These are phyloP conservation scores for Pseudogymnoascus sp. DNA, from an alignment of 2,329 filamentous ascomycete genomes.

Conservation along the genomic window DNA sequence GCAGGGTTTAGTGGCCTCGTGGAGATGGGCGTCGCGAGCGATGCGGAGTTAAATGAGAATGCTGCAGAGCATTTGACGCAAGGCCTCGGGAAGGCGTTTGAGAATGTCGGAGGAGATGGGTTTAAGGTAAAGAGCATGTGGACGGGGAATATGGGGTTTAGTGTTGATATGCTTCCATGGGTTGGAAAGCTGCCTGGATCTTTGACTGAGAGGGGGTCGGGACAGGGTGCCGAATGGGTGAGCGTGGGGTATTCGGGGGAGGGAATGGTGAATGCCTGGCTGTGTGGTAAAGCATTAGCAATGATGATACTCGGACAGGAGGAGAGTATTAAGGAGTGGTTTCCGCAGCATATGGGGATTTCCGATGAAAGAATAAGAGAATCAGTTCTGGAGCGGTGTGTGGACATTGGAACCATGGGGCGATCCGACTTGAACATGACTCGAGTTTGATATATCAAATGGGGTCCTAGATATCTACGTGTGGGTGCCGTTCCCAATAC, in stretches of 20 bases:
- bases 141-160: constrained; percentile 43
- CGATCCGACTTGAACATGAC: not conserved
- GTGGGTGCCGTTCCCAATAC: no score
- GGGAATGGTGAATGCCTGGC: constrained; percentile 49
- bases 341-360: not conserved
- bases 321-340: constrained; percentile 11
- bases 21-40: constrained; percentile 41
- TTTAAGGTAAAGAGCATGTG: constrained; percentile 35
- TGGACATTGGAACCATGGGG: not conserved
- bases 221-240: constrained; percentile 38
- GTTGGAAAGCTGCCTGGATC: constrained; percentile 38
- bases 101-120: constrained; percentile 19
- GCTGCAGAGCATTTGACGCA: constrained; percentile 35
- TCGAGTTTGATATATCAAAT: no score
- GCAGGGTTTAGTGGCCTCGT: constrained; percentile 37
- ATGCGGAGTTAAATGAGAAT: constrained; percentile 35
- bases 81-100: constrained; percentile 37
- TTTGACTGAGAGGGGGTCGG: constrained; percentile 23
- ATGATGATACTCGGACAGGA: constrained; percentile 38
- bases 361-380: not conserved
- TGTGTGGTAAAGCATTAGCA: constrained; percentile 41
- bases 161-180: constrained; percentile 43
- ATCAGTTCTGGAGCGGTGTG: not conserved
- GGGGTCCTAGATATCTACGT: no score
- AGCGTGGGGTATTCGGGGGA: constrained; percentile 45